Conservation (phyloP, 164 flowering plant species). For the Nelumbo lutea region DNA sequence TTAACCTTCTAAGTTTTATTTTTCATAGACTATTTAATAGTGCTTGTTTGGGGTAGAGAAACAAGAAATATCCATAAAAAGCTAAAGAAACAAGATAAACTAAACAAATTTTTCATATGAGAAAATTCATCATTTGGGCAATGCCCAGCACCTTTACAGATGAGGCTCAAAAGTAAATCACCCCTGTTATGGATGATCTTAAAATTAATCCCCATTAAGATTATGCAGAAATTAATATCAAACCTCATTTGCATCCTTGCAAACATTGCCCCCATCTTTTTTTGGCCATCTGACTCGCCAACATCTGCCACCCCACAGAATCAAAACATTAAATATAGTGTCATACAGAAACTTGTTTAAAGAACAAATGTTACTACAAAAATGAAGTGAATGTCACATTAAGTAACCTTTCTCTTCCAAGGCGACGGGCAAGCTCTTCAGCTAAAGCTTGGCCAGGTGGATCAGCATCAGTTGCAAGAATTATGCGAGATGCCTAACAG, state of each 20-base stretch:
- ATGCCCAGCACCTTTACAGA: no score
- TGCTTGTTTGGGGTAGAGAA: no score
- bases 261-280: slow-evolving; percentile 43
- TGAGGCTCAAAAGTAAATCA: no score
- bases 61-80: no score
- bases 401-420: slow-evolving; percentile 86
- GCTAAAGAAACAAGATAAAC: no score
- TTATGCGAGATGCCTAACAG: slow-evolving; percentile 73
- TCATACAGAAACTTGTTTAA: not conserved
- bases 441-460: slow-evolving; percentile 86
- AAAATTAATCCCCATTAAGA: not conserved
- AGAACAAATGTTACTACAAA: not conserved
- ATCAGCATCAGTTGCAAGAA: slow-evolving; percentile 90
- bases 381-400: not conserved
- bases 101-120: no score
- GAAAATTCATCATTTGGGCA: no score
- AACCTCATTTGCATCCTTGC: slow-evolving; percentile 97
- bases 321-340: slow-evolving; percentile 3
- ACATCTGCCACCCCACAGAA: slow-evolving; percentile 46
- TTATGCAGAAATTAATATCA: slow-evolving; percentile 4
- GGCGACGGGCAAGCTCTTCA: slow-evolving; percentile 95
- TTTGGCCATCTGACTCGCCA: slow-evolving; percentile 93
- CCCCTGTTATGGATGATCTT: no score
- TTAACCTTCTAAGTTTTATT: no score
- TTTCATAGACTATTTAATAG: no score